Percentiles rank a stretch among this genome's conserved stretches.
These are phyloP conservation scores for Petasospora rhodanensis DNA, from an alignment of 1,139 yeast genomes.

Conservation along the genomic window DNA sequence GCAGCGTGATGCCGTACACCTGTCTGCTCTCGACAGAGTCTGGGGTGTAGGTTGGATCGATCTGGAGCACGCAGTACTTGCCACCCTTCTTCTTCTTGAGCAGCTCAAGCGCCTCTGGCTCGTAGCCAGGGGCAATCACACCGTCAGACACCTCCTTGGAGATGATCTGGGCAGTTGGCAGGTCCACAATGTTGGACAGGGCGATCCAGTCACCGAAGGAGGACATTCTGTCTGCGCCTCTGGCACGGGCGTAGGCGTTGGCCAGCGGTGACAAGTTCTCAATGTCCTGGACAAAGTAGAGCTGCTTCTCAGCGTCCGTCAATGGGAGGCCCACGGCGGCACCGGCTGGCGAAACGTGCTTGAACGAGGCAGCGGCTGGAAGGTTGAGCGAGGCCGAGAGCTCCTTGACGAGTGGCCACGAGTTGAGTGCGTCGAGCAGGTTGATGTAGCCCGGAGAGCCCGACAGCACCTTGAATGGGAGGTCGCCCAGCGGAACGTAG, in stretches of 20 bases:
- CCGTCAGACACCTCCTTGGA: conserved; percentile 98
- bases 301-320: conserved; percentile 84
- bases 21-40: conserved; percentile 82
- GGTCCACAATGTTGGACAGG: conserved; percentile 89
- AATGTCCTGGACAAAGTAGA: conserved; percentile 91
- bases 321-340: conserved; percentile 96
- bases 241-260: conserved; percentile 96
- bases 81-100: conserved; percentile 93
- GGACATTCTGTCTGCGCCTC: conserved; percentile 99
- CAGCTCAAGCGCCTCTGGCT: conserved; percentile 85
- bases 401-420: conserved; percentile 98
- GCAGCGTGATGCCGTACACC: conserved; percentile 91
- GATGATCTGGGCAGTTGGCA: conserved; percentile 94
- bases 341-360: conserved; percentile 99
- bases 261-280: conserved; percentile 95
- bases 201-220: conserved; percentile 99
- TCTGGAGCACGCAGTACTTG: conserved; percentile 92
- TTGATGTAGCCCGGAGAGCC: conserved; percentile 98
- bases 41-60: conserved; percentile 91
- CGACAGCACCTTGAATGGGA: conserved; percentile 88
- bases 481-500: conserved; percentile 72
- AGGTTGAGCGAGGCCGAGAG: conserved; percentile 87
- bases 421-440: conserved; percentile 90
- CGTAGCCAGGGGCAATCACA: conserved; percentile 96
- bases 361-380: conserved; percentile 98